Evolutionary conservation across 2,329 filamentous ascomycete species (phyloP).

Genomic region (Diplodia sapinea): DNA sequence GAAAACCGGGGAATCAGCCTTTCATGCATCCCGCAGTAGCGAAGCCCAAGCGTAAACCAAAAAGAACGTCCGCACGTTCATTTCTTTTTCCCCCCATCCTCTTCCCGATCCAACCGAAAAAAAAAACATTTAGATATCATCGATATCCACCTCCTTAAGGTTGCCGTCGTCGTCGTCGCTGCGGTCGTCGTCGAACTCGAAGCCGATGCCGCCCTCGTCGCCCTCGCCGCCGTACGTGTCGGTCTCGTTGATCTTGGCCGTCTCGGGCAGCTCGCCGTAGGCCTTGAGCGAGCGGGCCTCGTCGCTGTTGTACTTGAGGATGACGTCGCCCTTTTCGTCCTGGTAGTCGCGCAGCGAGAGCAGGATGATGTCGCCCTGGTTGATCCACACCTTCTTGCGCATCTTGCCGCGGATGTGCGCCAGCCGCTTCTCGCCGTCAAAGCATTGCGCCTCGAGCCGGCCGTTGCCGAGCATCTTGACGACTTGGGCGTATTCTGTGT

Average conservation of each 20-base stretch:
- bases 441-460: slow-evolving; percentile 90
- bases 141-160: slow-evolving; percentile 87
- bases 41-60: background rate
- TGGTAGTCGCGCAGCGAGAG: slow-evolving; percentile 86
- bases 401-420: slow-evolving; percentile 94
- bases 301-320: slow-evolving; percentile 75
- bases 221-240: slow-evolving; percentile 91
- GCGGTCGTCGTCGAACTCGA: slow-evolving; percentile 97
- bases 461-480: slow-evolving; percentile 97
- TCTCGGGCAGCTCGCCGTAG: slow-evolving; percentile 96
- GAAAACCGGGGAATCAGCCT: background rate
- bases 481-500: slow-evolving; percentile 76
- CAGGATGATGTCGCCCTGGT: slow-evolving; percentile 83
- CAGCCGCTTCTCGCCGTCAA: slow-evolving; percentile 87
- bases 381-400: slow-evolving; percentile 99
- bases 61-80: background rate
- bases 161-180: slow-evolving; percentile 64
- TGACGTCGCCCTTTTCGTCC: slow-evolving; percentile 91
- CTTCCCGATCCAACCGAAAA: too few species aligned
- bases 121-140: slow-evolving; percentile 74
- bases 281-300: slow-evolving; percentile 95
- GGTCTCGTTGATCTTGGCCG: slow-evolving; percentile 99
- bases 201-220: slow-evolving; percentile 88
- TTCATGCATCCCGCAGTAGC: background rate
- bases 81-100: background rate